Conservation (phyloP, 495 filamentous ascomycete genomes). For the Penicillium longicatenatum region DNA sequence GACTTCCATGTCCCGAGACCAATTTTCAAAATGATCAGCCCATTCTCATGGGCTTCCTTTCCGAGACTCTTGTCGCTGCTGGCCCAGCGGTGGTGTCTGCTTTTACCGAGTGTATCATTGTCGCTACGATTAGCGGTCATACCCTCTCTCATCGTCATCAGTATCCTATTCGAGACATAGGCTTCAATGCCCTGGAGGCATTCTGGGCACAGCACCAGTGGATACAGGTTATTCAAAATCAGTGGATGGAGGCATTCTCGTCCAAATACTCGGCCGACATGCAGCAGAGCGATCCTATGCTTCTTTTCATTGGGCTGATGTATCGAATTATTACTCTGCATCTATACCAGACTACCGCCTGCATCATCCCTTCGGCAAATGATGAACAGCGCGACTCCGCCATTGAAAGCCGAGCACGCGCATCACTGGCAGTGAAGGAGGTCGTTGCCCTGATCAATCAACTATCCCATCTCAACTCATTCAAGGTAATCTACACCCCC, state of each 20-base stretch:
- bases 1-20: conserved; percentile 48
- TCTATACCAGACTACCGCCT: conserved; percentile 18
- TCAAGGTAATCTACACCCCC: conserved; percentile 25
- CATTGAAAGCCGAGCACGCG: neutral
- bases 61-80: conserved; percentile 34
- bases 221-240: conserved; percentile 36
- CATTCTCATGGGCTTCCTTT: conserved; percentile 40
- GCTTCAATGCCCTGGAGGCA: neutral
- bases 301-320: conserved; percentile 40
- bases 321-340: conserved; percentile 40
- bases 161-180: neutral
- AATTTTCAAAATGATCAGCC: conserved; percentile 50
- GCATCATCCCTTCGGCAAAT: neutral
- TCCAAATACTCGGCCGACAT: neutral
- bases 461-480: conserved; percentile 44
- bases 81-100: conserved; percentile 38
- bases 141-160: neutral
- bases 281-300: conserved; percentile 38
- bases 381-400: neutral
- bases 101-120: neutral
- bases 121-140: neutral
- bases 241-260: conserved; percentile 17
- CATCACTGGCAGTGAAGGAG: conserved; percentile 38
- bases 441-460: conserved; percentile 42
- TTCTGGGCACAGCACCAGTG: neutral